phyloP scores from a whole-genome alignment of 177 flowering plant genomes.

The Tripterygium wilfordii region DNA sequence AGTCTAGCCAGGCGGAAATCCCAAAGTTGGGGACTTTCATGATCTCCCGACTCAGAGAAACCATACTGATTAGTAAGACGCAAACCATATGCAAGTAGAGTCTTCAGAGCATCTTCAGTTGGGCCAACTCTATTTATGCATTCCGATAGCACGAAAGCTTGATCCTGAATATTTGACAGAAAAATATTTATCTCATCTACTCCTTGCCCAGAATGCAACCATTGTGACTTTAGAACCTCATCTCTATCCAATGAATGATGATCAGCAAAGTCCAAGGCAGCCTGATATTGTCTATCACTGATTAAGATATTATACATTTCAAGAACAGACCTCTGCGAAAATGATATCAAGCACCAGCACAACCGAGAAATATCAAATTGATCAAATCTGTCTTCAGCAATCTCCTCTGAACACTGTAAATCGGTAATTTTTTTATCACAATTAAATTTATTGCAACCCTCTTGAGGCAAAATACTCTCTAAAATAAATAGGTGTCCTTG shows the following conservation, averaged over 20 bases:
- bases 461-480: slow-evolving; percentile 32
- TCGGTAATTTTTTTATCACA: slow-evolving; percentile 11
- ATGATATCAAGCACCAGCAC: slow-evolving; percentile 66
- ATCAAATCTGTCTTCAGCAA: slow-evolving; percentile 18
- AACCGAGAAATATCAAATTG: slow-evolving; percentile 29
- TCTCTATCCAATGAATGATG: slow-evolving; percentile 69
- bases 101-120: slow-evolving; percentile 70
- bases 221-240: slow-evolving; percentile 77
- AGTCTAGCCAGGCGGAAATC: slow-evolving; percentile 62
- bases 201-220: slow-evolving; percentile 71
- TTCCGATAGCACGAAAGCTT: slow-evolving; percentile 65
- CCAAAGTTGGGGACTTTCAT: slow-evolving; percentile 39
- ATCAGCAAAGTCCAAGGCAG: slow-evolving; percentile 71
- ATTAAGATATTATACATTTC: slow-evolving; percentile 77
- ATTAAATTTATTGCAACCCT: slow-evolving; percentile 16
- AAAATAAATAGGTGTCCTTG: slow-evolving; percentile 65
- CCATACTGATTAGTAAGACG: slow-evolving; percentile 53
- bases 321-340: slow-evolving; percentile 56
- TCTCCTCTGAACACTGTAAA: slow-evolving; percentile 16
- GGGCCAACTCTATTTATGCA: slow-evolving; percentile 71
- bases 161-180: slow-evolving; percentile 67
- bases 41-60: slow-evolving; percentile 43
- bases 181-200: slow-evolving; percentile 44
- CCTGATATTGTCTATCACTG: slow-evolving; percentile 42
- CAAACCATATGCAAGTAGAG: slow-evolving; percentile 74